Percentiles rank a stretch among this genome's conserved stretches.
Evolutionary conservation across 2,329 filamentous ascomycete genomes (phyloP).

Genomic region (Apiospora arundinis): DNA sequence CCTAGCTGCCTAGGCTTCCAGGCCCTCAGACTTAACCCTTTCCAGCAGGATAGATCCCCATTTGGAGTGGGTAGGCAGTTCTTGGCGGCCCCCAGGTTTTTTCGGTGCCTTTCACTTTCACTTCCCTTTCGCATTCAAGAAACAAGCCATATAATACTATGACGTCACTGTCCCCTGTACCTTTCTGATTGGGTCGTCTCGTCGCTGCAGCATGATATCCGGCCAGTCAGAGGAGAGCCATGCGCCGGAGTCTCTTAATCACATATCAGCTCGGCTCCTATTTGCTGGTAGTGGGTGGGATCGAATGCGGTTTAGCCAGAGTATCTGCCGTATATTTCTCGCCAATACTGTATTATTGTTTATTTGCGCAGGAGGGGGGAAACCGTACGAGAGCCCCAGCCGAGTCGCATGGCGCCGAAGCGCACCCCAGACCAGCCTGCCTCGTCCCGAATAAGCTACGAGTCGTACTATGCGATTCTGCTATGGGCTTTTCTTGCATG

Average conservation of each 20-base stretch:
- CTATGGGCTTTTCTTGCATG: not conserved
- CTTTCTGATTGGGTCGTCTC: not conserved
- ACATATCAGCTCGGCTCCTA: not conserved
- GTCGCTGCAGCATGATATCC: not conserved
- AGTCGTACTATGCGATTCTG: not conserved
- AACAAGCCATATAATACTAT: not conserved
- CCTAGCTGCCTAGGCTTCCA: too few relatives aligned
- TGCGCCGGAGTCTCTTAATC: not conserved
- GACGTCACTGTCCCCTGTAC: not conserved
- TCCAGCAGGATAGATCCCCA: not conserved
- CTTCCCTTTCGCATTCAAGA: not conserved
- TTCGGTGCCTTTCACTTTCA: not conserved
- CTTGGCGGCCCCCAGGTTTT: constrained; percentile 1
- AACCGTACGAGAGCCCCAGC: not conserved
- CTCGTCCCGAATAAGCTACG: not conserved
- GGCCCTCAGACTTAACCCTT: not conserved
- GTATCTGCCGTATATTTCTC: not conserved
- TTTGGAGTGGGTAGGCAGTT: not conserved
- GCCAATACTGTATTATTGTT: not conserved
- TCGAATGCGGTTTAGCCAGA: not conserved
- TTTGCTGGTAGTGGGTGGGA: too few relatives aligned
- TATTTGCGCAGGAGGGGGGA: not conserved
- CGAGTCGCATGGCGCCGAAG: not conserved
- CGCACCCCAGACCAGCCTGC: not conserved
- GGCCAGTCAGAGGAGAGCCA: not conserved